These are phyloP conservation scores for Russula griseocarnosa DNA, from an alignment of 768 basidiomycete species.

Conservation along the genomic window DNA sequence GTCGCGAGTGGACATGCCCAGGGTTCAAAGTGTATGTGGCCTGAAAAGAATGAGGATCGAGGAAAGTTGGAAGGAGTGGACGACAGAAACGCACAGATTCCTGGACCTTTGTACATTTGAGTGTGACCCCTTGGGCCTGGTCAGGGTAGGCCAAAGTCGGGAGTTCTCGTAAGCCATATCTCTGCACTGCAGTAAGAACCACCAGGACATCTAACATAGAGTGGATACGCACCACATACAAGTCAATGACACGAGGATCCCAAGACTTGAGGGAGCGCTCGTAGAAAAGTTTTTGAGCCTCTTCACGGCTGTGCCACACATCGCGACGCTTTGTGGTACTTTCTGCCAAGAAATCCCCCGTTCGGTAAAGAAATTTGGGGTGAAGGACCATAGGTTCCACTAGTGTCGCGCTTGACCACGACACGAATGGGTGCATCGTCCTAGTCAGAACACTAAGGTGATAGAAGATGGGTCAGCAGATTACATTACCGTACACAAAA, in stretches of 20 bases:
- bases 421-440: constrained; percentile 40
- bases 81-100: constrained; percentile 36
- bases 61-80: background rate
- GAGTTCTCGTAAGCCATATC: constrained; percentile 41
- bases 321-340: constrained; percentile 44
- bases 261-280: constrained; percentile 44
- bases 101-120: constrained; percentile 45
- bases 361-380: constrained; percentile 1
- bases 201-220: background rate
- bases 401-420: constrained; percentile 41
- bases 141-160: constrained; percentile 45
- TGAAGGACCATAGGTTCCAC: constrained; percentile 46
- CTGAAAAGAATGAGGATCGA: background rate
- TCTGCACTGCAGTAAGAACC: constrained; percentile 32
- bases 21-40: constrained; percentile 16
- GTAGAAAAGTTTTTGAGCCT: constrained; percentile 42
- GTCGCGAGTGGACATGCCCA: background rate
- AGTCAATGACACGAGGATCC: constrained; percentile 47
- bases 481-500: background rate
- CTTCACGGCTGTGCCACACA: constrained; percentile 49
- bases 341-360: constrained; percentile 29
- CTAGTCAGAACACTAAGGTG: constrained; percentile 40
- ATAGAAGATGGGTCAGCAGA: background rate
- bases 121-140: constrained; percentile 43
- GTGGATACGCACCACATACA: constrained; percentile 40